Conservation (phyloP, 2,329 filamentous ascomycete genomes). For the Clonostachys rosea region DNA sequence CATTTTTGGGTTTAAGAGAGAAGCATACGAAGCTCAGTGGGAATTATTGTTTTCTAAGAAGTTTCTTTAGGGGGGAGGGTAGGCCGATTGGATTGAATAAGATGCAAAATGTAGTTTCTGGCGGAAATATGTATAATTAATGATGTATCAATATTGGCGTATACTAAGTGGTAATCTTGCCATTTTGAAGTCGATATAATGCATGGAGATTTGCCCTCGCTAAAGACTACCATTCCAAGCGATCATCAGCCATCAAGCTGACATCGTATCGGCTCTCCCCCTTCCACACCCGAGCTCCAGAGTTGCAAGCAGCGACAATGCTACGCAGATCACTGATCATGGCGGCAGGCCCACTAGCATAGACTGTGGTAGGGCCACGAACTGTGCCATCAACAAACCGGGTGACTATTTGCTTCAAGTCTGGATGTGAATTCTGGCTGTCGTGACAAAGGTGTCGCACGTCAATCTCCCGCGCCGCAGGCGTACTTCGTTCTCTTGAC, state of each 20-base stretch:
- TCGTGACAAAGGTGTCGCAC: too few relatives aligned
- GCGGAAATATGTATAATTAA: too few relatives aligned
- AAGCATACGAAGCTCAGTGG: too few relatives aligned
- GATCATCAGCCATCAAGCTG: constrained; percentile 53
- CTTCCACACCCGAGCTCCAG: constrained; percentile 48
- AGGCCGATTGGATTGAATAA: too few relatives aligned
- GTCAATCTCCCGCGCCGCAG: constrained; percentile 12
- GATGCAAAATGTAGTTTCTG: too few relatives aligned
- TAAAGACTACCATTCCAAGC: constrained; percentile 41
- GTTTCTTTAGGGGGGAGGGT: too few relatives aligned
- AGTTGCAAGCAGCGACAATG: constrained; percentile 49
- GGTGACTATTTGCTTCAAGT: constrained; percentile 38
- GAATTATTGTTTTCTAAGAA: too few relatives aligned
- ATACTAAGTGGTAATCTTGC: too few relatives aligned
- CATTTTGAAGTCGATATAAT: too few relatives aligned
- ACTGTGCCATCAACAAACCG: constrained; percentile 42
- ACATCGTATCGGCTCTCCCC: constrained; percentile 54
- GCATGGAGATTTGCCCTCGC: too few relatives aligned
- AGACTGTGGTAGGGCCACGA: constrained; percentile 46
- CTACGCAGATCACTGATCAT: constrained; percentile 55
- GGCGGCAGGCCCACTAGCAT: constrained; percentile 54
- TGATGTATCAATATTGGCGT: too few relatives aligned
- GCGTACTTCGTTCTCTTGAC: background rate
- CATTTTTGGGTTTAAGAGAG: too few relatives aligned
- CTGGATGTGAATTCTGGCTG: constrained; percentile 23